Conservation (phyloP, 352 stramenopile species). For the Phytophthora melonis region DNA sequence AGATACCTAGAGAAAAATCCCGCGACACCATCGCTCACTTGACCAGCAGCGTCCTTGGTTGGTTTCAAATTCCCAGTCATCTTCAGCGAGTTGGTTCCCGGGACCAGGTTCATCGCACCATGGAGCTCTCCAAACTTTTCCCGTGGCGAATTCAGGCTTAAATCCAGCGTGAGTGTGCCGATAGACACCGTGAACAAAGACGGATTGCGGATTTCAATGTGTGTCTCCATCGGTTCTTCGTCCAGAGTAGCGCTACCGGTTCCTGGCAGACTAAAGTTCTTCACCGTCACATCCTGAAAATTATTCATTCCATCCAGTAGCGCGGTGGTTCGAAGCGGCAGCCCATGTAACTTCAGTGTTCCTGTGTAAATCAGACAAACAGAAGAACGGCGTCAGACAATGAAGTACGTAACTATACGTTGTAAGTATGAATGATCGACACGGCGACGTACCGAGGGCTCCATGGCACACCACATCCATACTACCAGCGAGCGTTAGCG, state of each 20-base stretch:
- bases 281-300: constrained; percentile 66
- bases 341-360: constrained; percentile 51
- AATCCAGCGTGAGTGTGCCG: constrained; percentile 63
- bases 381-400: not conserved
- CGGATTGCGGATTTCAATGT: constrained; percentile 77
- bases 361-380: constrained; percentile 39
- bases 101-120: constrained; percentile 64
- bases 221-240: constrained; percentile 63
- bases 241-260: constrained; percentile 38
- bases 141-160: constrained; percentile 43
- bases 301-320: constrained; percentile 70
- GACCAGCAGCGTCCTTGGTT: constrained; percentile 44
- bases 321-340: constrained; percentile 60
- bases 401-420: not conserved
- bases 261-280: constrained; percentile 69
- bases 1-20: constrained; percentile 82
- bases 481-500: constrained; percentile 56
- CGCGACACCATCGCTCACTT: constrained; percentile 59
- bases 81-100: constrained; percentile 58
- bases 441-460: constrained; percentile 58
- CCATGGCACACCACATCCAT: constrained; percentile 73
- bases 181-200: constrained; percentile 78
- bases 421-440: not conserved
- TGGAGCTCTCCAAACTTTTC: constrained; percentile 61
- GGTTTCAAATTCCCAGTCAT: constrained; percentile 64